Base-by-base conservation (phyloP, 139 green algal species). In the Chlorella sp. region DNA sequence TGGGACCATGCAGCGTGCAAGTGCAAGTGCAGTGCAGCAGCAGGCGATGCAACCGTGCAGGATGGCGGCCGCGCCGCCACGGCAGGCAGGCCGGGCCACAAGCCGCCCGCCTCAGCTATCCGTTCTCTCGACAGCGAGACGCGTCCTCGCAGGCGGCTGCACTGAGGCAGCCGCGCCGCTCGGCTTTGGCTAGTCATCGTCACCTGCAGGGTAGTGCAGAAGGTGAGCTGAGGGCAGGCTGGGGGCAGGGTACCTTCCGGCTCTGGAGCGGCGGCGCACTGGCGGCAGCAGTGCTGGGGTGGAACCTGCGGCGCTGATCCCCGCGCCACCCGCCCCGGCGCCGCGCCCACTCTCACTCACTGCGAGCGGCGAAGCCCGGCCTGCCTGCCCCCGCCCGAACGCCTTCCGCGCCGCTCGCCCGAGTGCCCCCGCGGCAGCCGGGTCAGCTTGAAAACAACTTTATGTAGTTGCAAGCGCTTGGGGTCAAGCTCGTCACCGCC, bases 181-280 rank as follows among this genome's bases (percentile, higher is more conserved):
- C 76, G 38, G 76, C 76, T 82, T 82, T 82, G 76, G 76, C 76
- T 82, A 82, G 13, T 62, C 9, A 2, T 82, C 76, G 56, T 82
- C 76, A 81, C 34, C 56, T 79, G 72, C 41, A 44, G 72, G 26
- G 30, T 2, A 21, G 51, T 21, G 15, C 21, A 44, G 18, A 73
- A 26, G 30, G 13, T 23, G 32, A 39, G 30, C 1, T 12, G 30
- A 4, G 30, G 28, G 28, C 30, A 73, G 32, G 65, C 28, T 41
- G 64, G 20, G n/a, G n/a, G 64, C 20, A 73, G n/a, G n/a, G 4
- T 17, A 73, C 18, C 9, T 38, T 44, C 17, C 65, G 30, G 17
- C 64, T 26, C n/a, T 9, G 3, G 57, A 26, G 57, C 17, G 25
- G 60, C 60, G 11, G 26, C 60, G 11, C 25, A 11, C 4, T 32